These are phyloP conservation scores for Colletotrichum acutatum DNA, from an alignment of 2,329 filamentous ascomycete genomes.

Conservation along the genomic window DNA sequence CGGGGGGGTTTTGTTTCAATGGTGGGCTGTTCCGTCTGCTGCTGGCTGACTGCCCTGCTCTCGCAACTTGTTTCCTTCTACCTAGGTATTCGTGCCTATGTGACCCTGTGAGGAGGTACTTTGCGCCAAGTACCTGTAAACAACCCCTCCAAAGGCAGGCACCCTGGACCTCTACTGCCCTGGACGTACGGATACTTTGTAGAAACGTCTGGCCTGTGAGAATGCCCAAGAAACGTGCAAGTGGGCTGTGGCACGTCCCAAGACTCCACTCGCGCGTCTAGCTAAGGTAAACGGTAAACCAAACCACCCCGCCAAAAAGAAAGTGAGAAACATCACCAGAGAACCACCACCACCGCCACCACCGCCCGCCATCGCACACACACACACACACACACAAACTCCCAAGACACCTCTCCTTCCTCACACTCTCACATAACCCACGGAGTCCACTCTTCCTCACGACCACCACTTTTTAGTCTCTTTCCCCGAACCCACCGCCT, in stretches of 20 bases:
- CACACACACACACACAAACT: conserved; percentile 13
- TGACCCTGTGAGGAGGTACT: not conserved
- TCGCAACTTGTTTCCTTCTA: not conserved
- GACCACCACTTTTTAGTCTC: not conserved
- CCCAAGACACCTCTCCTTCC: not conserved
- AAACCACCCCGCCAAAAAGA: conserved; percentile 35
- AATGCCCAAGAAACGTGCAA: not conserved
- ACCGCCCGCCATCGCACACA: not conserved
- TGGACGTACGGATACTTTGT: not conserved
- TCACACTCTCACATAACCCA: conserved; percentile 4
- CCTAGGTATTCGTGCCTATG: too few relatives aligned
- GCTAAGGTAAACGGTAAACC: conserved; percentile 6
- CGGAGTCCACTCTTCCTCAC: not conserved
- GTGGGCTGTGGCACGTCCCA: conserved; percentile 1
- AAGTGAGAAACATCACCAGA: conserved; percentile 31
- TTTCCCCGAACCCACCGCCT: conserved; percentile 9
- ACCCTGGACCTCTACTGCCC: not conserved
- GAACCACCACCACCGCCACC: not conserved
- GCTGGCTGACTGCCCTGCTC: not conserved
- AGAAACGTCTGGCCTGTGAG: conserved; percentile 13
- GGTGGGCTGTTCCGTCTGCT: not conserved
- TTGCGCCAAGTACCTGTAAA: not conserved
- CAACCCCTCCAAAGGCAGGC: not conserved
- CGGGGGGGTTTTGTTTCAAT: not conserved
- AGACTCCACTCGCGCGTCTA: conserved; percentile 25